phyloP scores from a whole-genome alignment of 805 yeast species.

The Naumovozyma dairenensis region DNA sequence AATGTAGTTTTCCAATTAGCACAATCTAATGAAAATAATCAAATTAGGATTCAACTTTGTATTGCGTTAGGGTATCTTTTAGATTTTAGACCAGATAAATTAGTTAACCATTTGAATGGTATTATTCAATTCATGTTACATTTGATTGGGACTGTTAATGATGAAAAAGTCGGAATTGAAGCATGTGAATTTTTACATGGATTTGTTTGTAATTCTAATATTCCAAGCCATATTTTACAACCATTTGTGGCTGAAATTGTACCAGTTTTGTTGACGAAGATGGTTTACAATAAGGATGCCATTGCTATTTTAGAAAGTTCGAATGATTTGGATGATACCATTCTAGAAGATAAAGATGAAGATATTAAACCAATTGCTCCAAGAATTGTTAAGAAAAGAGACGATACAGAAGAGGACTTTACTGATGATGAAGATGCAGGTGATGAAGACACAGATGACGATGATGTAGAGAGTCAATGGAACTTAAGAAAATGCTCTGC shows the following conservation, averaged over 20 bases:
- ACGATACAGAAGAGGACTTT: slow-evolving; percentile 36
- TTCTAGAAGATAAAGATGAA: slow-evolving; percentile 71
- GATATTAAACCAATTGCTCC: slow-evolving; percentile 80
- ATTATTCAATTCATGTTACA: slow-evolving; percentile 77
- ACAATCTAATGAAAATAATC: slow-evolving; percentile 39
- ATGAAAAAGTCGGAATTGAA: slow-evolving; percentile 74
- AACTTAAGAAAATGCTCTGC: slow-evolving; percentile 89
- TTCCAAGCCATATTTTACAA: slow-evolving; percentile 43
- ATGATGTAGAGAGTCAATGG: slow-evolving; percentile 69
- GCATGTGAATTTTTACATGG: slow-evolving; percentile 87
- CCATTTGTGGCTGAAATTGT: slow-evolving; percentile 53
- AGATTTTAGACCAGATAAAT: slow-evolving; percentile 70
- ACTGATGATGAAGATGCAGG: slow-evolving; percentile 44
- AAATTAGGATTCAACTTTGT: slow-evolving; percentile 67
- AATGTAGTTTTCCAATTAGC: slow-evolving; percentile 62
- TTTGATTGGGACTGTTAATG: slow-evolving; percentile 46
- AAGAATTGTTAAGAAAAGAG: slow-evolving; percentile 42
- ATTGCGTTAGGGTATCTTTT: slow-evolving; percentile 60
- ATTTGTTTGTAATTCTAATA: slow-evolving; percentile 50
- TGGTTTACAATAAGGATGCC: slow-evolving; percentile 85
- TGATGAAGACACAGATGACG: slow-evolving; percentile 66
- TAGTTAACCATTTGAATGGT: slow-evolving; percentile 75
- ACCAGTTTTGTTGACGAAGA: slow-evolving; percentile 69
- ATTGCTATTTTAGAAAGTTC: slow-evolving; percentile 49
- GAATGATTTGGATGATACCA: slow-evolving; percentile 56